Evolutionary conservation across 1,139 yeast species (phyloP).

Genomic region (Arxiozyma heterogenica): DNA sequence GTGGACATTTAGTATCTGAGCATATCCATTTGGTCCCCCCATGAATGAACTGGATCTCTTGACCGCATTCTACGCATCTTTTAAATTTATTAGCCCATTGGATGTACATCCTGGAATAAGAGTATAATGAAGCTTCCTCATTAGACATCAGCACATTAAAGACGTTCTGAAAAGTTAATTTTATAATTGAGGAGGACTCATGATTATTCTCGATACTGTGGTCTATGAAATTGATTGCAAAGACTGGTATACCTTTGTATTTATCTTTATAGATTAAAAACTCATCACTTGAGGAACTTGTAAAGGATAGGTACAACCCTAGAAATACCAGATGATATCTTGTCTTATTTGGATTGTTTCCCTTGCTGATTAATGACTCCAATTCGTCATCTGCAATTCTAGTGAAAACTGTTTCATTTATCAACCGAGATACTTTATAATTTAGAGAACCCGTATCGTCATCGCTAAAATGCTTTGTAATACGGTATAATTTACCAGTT

Average conservation of each 20-base stretch:
- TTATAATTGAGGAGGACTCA: slow-evolving; percentile 9
- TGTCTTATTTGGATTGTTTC: neutral
- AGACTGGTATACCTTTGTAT: slow-evolving; percentile 66
- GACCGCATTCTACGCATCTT: slow-evolving; percentile 87
- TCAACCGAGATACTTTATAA: neutral
- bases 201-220: slow-evolving; percentile 24
- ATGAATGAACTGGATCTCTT: slow-evolving; percentile 55
- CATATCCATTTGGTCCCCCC: slow-evolving; percentile 79
- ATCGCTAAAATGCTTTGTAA: neutral
- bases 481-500: neutral
- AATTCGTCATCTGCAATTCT: neutral
- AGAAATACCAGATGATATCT: neutral
- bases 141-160: slow-evolving; percentile 25
- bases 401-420: neutral
- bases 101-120: slow-evolving; percentile 75
- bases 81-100: slow-evolving; percentile 75
- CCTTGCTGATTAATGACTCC: neutral
- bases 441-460: neutral
- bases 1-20: slow-evolving; percentile 20
- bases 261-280: neutral
- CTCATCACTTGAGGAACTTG: neutral
- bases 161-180: slow-evolving; percentile 7
- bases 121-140: slow-evolving; percentile 56
- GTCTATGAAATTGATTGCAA: slow-evolving; percentile 54
- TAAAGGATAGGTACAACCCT: neutral